Base-by-base conservation (phyloP, 2,329 filamentous ascomycete genomes). In the Claviceps sp. region DNA sequence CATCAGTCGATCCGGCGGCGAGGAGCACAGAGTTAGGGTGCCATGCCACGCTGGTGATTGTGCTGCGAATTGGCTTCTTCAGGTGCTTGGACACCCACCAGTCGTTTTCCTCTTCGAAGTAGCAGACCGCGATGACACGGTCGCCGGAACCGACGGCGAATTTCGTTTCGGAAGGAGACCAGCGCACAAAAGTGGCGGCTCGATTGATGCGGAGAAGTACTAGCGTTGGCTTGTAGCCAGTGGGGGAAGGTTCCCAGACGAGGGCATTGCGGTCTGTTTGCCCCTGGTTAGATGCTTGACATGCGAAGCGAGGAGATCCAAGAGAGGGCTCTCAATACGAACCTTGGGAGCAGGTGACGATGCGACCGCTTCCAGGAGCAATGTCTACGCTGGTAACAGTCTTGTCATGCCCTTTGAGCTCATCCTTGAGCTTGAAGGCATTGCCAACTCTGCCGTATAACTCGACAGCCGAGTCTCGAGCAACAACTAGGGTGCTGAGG, bases 31-130 rank as follows among this genome's bases (percentile, higher is more conserved):
- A 94, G 76, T 98, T 98, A 39, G 93, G 93, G 70, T 98, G 93
- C 93, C 93, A 98, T 53, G 85, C 84, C 45, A 98, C 82, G 16
- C 87, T 89, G 52, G 93, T 97, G 62, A 98, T 91, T 53, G 93
- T 98, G 67, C 89, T 95, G 59, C 91, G 87, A 62, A 98, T 95
- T 19, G 93, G 93, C 79, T 97, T 98, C 81, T 97, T 97, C 65
- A 98, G 73, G 71, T 98, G 93, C 77, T 98, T 98, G 40, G 90
- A 96, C 43, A 98, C 91, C 93, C 93, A 98, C 93, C 93, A 98
- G 74, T 98, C 90, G 70, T 98, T 96, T 70, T 98, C 93, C 68
- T 95, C 88, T 66, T 98, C 93, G 62, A 98, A 98, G 74, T 97
- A 97, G 77, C 93, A 98, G 60, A 97, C 80, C 42, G 93, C 89